phyloP scores from a whole-genome alignment of 371 early-diverging fungal species.

The Mucor saturninus region DNA sequence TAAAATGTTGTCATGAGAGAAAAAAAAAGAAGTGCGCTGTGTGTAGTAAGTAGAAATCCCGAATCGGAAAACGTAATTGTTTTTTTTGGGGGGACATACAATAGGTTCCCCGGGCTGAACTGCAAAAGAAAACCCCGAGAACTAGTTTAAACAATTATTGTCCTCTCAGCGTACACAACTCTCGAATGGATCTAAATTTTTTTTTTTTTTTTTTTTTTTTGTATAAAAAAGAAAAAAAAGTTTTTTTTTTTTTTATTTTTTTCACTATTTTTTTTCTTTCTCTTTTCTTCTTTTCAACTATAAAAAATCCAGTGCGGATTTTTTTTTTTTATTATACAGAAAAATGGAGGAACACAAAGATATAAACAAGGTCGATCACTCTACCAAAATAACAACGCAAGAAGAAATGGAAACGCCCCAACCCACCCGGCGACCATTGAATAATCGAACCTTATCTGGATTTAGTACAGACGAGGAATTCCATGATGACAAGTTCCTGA shows the following conservation, averaged over 20 bases:
- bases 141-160: neutral
- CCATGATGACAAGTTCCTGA: conserved; percentile 13
- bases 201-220: neutral
- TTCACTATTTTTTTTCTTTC: neutral
- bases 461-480: conserved; percentile 29
- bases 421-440: conserved; percentile 1
- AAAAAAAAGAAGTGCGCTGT: neutral
- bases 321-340: neutral
- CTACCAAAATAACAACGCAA: neutral
- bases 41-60: too few species aligned
- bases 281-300: neutral
- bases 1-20: neutral
- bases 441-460: conserved; percentile 12
- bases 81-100: neutral
- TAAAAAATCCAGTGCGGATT: neutral
- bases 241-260: neutral
- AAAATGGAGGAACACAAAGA: conserved; percentile 3
- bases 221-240: neutral
- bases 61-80: too few species aligned
- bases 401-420: neutral
- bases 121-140: neutral
- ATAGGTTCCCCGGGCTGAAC: neutral
- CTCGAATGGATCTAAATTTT: neutral
- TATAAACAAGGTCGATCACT: neutral
- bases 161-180: neutral